phyloP scores from a whole-genome alignment of 2,329 filamentous ascomycete species.

The Hortaea sp. region DNA sequence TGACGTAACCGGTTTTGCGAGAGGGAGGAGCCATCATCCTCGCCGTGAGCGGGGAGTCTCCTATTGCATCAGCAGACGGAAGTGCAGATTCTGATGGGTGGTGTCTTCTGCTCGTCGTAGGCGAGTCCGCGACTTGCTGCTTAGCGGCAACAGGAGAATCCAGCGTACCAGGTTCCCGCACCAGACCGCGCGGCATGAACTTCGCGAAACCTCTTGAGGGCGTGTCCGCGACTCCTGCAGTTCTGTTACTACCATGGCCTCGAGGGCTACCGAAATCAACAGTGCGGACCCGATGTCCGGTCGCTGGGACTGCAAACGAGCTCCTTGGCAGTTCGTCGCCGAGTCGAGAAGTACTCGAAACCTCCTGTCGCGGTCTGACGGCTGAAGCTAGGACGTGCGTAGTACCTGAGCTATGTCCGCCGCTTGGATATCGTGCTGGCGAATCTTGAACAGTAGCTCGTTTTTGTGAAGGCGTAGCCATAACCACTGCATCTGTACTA shows the following conservation, averaged over 20 bases:
- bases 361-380: background rate
- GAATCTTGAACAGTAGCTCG: conserved; percentile 12
- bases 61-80: background rate
- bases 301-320: conserved; percentile 7
- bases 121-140: background rate
- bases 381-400: background rate
- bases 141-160: conserved; percentile 10
- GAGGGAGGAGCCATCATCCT: background rate
- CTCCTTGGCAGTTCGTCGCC: background rate
- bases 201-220: conserved; percentile 31
- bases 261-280: background rate
- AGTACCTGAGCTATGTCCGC: background rate
- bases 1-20: background rate
- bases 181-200: conserved; percentile 16
- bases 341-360: conserved; percentile 1
- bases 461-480: conserved; percentile 32
- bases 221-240: conserved; percentile 29
- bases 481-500: conserved; percentile 16
- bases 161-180: conserved; percentile 12
- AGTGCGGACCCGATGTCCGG: conserved; percentile 1
- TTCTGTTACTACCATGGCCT: conserved; percentile 3
- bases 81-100: background rate
- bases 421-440: background rate
- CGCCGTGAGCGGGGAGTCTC: background rate
- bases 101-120: background rate